Evolutionary conservation across 2,329 filamentous ascomycete species (phyloP), one percentile per base, ranked within the genome.

Genomic region (Ascochyta pisi): DNA sequence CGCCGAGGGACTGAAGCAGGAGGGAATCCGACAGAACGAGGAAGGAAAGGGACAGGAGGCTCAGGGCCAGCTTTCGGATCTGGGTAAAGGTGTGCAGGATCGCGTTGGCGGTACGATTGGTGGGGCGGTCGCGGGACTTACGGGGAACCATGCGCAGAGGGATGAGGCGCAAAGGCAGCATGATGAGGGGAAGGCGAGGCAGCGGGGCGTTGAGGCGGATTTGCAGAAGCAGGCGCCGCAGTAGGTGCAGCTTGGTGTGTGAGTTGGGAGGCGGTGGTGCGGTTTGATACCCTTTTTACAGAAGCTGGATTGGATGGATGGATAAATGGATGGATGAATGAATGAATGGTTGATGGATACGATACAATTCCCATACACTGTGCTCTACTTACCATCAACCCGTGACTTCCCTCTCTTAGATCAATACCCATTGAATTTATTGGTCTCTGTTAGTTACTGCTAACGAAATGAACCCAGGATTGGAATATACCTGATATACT

Each of bases 11-110:
- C 77, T 97, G 50, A 94, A 93, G 81, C 82, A 86, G 43, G 73
- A 87, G 23, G 94, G 94, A 5, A 85, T 86, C 29, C 77, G 89
- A 67, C 92, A 97, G 80, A 96, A 96, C 71, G 80, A 85, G 31
- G 83, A 89, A 60, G 94, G 93, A 19, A 89, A 95, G 78, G 84
- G 84, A 29, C 87, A 93, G 75, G 91, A 97, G 77, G 91, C 92
- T 5, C 84, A 88, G 72, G 92, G 92, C 15, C 93, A 96, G 78
- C 69, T 95, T 41, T 87, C 78, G 56, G 92, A 97, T 72, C 82
- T 89, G 38, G 86, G 87, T 6, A 80, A 83, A 57, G 94, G 93
- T 8, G 74, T 82, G 16, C 58, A 63, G 7, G 76, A 81, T 54
- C 74, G 75, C n/a, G 82, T 89, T 24, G 80, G 86, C 40, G 92